phyloP scores from a whole-genome alignment of 2,329 filamentous ascomycete species.

The Aschersonia sp. region DNA sequence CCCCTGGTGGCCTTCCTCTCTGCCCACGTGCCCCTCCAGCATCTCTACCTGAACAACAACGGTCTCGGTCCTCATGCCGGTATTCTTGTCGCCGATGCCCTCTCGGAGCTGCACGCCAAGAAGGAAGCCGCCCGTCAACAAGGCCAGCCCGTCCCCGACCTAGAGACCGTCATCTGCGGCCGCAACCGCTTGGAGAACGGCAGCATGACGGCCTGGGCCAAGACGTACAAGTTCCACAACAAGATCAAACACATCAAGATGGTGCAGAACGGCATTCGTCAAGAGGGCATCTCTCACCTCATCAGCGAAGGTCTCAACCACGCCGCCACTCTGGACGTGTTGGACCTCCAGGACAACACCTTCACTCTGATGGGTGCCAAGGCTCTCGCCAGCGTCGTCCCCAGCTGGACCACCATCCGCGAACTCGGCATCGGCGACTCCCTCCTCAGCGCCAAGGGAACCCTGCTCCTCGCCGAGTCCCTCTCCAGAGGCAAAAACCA shows the following conservation, averaged over 20 bases:
- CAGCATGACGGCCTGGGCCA: slow-evolving; percentile 91
- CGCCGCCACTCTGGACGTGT: slow-evolving; percentile 51
- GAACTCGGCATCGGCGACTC: slow-evolving; percentile 88
- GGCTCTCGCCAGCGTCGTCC: slow-evolving; percentile 62
- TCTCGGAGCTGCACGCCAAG: slow-evolving; percentile 68
- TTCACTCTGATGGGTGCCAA: slow-evolving; percentile 72
- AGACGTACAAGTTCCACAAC: slow-evolving; percentile 68
- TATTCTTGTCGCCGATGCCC: slow-evolving; percentile 74
- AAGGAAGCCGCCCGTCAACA: slow-evolving; percentile 65
- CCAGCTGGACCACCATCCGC: slow-evolving; percentile 58
- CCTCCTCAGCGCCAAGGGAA: slow-evolving; percentile 65
- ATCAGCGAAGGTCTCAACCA: slow-evolving; percentile 65
- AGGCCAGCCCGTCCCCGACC: slow-evolving; percentile 59
- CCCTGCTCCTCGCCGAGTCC: slow-evolving; percentile 56
- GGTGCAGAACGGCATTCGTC: slow-evolving; percentile 95
- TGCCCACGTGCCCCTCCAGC: slow-evolving; percentile 76
- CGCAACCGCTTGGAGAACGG: slow-evolving; percentile 93
- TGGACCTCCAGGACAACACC: slow-evolving; percentile 96
- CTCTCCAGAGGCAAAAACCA: slow-evolving; percentile 63
- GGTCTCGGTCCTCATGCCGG: slow-evolving; percentile 87
- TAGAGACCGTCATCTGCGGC: slow-evolving; percentile 95
- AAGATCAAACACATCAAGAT: slow-evolving; percentile 82
- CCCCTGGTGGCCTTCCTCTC: slow-evolving; percentile 87
- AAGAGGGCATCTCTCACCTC: slow-evolving; percentile 77
- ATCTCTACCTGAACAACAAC: slow-evolving; percentile 97